Evolutionary conservation across 345 rosid species (phyloP), one percentile per base, ranked within the genome.

Genomic region (Xanthoceras sorbifolium): DNA sequence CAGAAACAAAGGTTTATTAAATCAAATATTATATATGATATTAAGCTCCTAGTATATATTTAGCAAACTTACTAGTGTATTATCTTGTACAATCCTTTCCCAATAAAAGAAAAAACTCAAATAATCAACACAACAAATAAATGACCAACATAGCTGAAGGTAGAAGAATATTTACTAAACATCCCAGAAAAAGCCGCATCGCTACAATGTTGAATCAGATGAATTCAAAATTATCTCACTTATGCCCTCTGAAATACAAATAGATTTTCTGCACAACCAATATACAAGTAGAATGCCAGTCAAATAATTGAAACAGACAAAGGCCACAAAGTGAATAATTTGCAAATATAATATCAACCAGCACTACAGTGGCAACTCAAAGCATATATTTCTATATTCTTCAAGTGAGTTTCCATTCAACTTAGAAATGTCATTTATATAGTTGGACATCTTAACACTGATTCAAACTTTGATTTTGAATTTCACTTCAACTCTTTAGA

Each of bases 201-300:
- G n/a, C 69, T 63, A 66, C 25, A 69, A 62, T 48, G 9, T 26
- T 2, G 28, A 48, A 67, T 46, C 28, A 36, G 9, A 26, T 23
- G 25, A 67, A 9, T 12, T 48, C 55, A 66, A 38, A 44, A 48
- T 12, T 28, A 48, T 81, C 86, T 82, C 87, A 90, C 89, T 92
- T 85, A 82, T 89, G 64, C 23, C 98, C 97, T 83, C 98, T 88
- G 79, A 94, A 94, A 83, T 84, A 92, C 83, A 92, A 76, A 81
- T 94, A 94, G 54, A 85, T 82, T 92, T 94, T 94, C 97, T 94
- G 93, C 94, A 87, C 31, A 72, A 17, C 25, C 38, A 57, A 72
- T 69, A 66, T 26, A 4, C 11, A 34, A 11, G 63, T 11, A 22
- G 32, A 0, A 52, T 38, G 14, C 4, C 9, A 54, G 20, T 46